These are phyloP conservation scores for Xylaria arbuscula DNA, from an alignment of 2,329 filamentous ascomycete genomes.

Conservation along the genomic window DNA sequence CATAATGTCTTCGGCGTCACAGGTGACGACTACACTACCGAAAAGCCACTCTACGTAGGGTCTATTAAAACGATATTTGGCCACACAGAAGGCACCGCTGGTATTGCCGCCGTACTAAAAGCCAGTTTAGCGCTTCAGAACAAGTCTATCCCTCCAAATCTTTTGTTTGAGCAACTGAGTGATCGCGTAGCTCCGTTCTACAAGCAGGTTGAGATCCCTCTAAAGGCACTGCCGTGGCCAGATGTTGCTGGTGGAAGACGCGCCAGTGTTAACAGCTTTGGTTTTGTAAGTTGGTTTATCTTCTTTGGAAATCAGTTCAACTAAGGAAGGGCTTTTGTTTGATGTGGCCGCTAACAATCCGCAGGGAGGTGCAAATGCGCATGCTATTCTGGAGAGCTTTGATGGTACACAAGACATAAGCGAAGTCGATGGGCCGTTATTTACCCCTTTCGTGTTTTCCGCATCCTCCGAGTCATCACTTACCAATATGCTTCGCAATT, in stretches of 20 bases:
- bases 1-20: not conserved
- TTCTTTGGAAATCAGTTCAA: not conserved
- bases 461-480: slow-evolving; percentile 5
- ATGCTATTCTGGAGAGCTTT: slow-evolving; percentile 25
- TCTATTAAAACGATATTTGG: slow-evolving; percentile 26
- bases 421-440: not conserved
- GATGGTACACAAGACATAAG: not conserved
- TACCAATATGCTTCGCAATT: not conserved
- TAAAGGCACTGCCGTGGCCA: not conserved
- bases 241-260: not conserved
- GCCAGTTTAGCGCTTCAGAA: slow-evolving; percentile 11
- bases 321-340: not conserved
- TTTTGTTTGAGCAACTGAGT: not conserved
- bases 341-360: not conserved
- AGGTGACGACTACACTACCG: not conserved
- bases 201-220: not conserved
- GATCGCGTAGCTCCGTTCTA: not conserved
- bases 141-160: not conserved
- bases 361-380: slow-evolving; percentile 17
- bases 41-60: slow-evolving; percentile 18
- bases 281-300: not conserved
- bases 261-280: not conserved
- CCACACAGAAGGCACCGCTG: slow-evolving; percentile 28
- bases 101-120: slow-evolving; percentile 23
- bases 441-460: slow-evolving; percentile 18